Evolutionary conservation across 495 filamentous ascomycete species (phyloP).

Genomic region (Aspergillus hancockii): DNA sequence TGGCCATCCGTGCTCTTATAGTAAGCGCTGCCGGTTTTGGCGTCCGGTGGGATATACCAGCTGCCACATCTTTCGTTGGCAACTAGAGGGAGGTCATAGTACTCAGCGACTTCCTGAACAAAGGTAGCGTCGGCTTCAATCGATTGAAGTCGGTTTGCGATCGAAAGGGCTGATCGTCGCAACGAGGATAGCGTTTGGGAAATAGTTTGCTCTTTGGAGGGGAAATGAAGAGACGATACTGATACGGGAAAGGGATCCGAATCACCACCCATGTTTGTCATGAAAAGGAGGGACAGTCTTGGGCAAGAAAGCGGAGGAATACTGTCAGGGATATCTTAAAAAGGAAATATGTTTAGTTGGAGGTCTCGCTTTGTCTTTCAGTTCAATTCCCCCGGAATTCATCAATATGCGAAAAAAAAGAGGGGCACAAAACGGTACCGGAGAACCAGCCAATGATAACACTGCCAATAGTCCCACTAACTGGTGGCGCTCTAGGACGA

Average conservation of each 20-base stretch:
- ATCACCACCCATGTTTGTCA: slow-evolving; percentile 19
- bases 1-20: slow-evolving; percentile 99
- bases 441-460: background rate
- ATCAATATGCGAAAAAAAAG: slow-evolving; percentile 2
- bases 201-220: slow-evolving; percentile 40
- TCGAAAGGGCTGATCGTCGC: slow-evolving; percentile 72
- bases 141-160: slow-evolving; percentile 75
- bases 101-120: slow-evolving; percentile 54
- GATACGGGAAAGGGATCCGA: slow-evolving; percentile 37
- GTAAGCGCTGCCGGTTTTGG: slow-evolving; percentile 74
- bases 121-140: slow-evolving; percentile 70
- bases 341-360: background rate
- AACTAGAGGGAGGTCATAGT: slow-evolving; percentile 71
- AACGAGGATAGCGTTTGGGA: slow-evolving; percentile 55
- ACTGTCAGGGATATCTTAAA: background rate
- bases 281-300: background rate
- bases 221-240: slow-evolving; percentile 45
- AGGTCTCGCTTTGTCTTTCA: background rate
- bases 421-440: background rate
- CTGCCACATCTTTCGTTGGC: slow-evolving; percentile 93
- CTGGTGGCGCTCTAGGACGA: background rate
- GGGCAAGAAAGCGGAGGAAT: background rate
- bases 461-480: background rate
- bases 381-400: background rate
- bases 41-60: slow-evolving; percentile 81